These are phyloP conservation scores for Erythrobasidium hasegawianum DNA, from an alignment of 1,284 basidiomycete species.

Conservation along the genomic window DNA sequence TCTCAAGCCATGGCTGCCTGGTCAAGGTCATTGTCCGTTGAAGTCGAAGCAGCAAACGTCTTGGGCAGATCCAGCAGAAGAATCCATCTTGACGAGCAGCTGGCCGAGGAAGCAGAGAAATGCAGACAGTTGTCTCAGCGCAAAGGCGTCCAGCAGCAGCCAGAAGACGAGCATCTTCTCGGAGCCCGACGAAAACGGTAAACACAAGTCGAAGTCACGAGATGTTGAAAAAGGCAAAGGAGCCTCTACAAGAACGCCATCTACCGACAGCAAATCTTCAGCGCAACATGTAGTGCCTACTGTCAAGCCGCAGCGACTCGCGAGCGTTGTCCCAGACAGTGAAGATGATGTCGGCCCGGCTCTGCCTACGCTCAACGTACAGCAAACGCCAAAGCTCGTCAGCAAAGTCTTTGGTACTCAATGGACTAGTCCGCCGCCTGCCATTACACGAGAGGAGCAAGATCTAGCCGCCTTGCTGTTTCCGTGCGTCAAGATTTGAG, in stretches of 20 bases:
- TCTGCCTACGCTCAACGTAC: background rate
- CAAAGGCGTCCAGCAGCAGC: background rate
- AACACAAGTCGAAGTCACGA: slow-evolving; percentile 5
- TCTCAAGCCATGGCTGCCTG: background rate
- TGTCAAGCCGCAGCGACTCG: background rate
- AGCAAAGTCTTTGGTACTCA: background rate
- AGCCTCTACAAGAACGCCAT: background rate
- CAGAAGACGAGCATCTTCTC: background rate
- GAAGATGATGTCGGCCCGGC: background rate
- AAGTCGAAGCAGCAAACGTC: background rate
- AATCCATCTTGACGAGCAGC: slow-evolving; percentile 3
- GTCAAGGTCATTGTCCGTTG: background rate
- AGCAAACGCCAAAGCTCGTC: background rate
- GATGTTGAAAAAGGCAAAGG: background rate
- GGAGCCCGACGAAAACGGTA: background rate
- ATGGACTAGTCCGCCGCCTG: no score
- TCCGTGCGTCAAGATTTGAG: background rate
- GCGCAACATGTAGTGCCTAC: background rate
- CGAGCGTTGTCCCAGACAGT: background rate
- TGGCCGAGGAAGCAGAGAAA: background rate
- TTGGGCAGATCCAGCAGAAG: slow-evolving; percentile 18
- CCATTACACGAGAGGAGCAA: background rate
- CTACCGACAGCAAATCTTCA: background rate
- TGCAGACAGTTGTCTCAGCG: background rate
- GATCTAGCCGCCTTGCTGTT: background rate